These are phyloP conservation scores for Phytophthora sp. DNA, from an alignment of 352 stramenopile genomes.

Conservation along the genomic window DNA sequence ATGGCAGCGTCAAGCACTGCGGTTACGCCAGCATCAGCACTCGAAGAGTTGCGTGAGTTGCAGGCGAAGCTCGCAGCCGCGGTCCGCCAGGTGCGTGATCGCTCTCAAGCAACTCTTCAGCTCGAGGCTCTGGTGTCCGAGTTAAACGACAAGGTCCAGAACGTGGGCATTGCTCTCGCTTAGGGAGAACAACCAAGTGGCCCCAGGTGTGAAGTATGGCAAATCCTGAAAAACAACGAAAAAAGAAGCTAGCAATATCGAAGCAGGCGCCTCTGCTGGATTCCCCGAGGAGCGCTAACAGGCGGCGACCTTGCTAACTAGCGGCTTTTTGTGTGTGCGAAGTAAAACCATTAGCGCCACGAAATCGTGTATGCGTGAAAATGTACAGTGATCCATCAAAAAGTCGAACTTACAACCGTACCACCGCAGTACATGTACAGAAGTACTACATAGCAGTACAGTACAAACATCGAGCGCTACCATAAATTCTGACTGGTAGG, in stretches of 20 bases:
- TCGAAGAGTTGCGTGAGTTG: constrained; percentile 73
- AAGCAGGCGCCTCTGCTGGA: constrained; percentile 15
- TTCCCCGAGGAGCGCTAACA: constrained; percentile 8
- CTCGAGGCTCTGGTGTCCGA: constrained; percentile 69
- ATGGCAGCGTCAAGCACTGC: constrained; percentile 39
- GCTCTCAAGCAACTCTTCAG: constrained; percentile 62
- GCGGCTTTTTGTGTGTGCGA: constrained; percentile 38
- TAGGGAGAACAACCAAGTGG: constrained; percentile 29
- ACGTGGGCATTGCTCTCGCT: constrained; percentile 58
- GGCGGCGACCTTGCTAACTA: constrained; percentile 27
- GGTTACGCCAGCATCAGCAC: constrained; percentile 48
- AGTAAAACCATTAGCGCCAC: constrained; percentile 37
- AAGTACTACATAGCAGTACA: not conserved
- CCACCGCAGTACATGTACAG: constrained; percentile 6
- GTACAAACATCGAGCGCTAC: constrained; percentile 15
- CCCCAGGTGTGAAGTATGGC: not conserved
- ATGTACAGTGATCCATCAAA: constrained; percentile 40
- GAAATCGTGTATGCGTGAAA: constrained; percentile 34
- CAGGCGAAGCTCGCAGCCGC: constrained; percentile 60
- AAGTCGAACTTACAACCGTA: no score
- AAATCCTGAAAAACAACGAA: constrained; percentile 27
- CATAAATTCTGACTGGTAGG: constrained; percentile 17
- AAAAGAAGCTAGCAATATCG: constrained; percentile 34
- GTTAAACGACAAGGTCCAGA: constrained; percentile 77
- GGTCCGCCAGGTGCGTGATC: constrained; percentile 63